Base-by-base conservation (phyloP, 2,329 filamentous ascomycete genomes). In the Fonsecaea erecta region DNA sequence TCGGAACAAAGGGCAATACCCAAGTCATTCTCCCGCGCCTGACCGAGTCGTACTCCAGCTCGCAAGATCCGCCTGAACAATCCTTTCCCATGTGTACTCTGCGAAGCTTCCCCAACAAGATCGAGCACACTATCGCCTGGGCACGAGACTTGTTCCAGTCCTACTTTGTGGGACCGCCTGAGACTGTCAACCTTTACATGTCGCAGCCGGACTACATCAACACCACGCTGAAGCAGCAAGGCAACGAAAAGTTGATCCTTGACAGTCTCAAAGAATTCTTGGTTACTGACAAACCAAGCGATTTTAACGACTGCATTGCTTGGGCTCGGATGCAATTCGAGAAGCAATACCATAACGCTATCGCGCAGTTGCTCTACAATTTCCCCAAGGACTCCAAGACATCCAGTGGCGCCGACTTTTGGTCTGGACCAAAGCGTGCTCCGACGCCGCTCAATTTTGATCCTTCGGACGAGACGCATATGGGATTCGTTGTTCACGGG, bases 51-150 rank as follows among this genome's bases (percentile, higher is more conserved):
- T 99, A 99, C 82, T 97, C 95, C 0, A 92, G 89, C 74, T 98
- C 95, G 21, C 94, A 97, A 77, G 96, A 99, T 77, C 95, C 95
- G 0, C 95, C 95, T 0, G 96, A 99, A 84, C 93, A 97, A 81
- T 96, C 95, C 0, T 98, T 99, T 85, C 95, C 95, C 0, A 98
- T 98, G 93, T 99, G 95, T 78, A 98, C 95, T 4, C 85, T 99
- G 68, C 88, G 92, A 75, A 97, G 93, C 79, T 99, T 99, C 84
- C 95, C 95, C 65, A 99, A 99, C 84, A 90, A 90, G 74, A 99
- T 99, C 73, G 93, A 99, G 80, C 95, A 99, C 79, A 98, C 95
- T 0, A 99, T 99, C 77, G 95, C 95, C 2, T 99, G 95, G 95
- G 90, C 93, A 43, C 92, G 96, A 74, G 95, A 98, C 77, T 86